Conservation (phyloP, 306 rosid genomes). For the Pyrus pyrifolia region DNA sequence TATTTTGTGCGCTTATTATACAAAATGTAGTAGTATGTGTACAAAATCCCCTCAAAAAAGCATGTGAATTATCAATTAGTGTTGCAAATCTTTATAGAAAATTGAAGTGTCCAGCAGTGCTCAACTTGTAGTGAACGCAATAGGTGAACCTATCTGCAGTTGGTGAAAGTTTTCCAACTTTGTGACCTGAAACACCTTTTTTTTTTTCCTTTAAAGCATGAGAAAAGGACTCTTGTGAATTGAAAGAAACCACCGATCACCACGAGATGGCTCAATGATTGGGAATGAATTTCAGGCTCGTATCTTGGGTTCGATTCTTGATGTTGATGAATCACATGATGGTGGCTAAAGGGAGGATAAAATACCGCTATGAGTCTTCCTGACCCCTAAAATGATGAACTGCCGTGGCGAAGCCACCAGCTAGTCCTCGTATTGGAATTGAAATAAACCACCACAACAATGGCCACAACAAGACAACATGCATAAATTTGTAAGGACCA, state of each 20-base stretch:
- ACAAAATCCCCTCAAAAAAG: too few species aligned
- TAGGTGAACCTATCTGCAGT: neutral
- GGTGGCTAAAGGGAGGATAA: too few species aligned
- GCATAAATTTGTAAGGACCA: neutral
- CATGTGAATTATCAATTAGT: neutral
- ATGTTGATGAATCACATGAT: too few species aligned
- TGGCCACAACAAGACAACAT: neutral
- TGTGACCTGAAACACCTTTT: neutral
- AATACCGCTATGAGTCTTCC: too few species aligned
- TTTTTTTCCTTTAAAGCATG: neutral
- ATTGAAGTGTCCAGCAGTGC: neutral
- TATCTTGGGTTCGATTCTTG: too few species aligned
- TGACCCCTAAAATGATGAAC: accelerated
- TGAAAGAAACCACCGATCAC: neutral
- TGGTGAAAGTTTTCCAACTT: neutral
- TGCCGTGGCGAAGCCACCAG: too few species aligned
- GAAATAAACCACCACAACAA: neutral
- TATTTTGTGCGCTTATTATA: neutral
- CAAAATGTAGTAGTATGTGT: neutral
- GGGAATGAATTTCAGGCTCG: too few species aligned
- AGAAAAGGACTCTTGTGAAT: neutral
- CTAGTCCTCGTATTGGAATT: too few species aligned
- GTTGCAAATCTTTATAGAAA: neutral
- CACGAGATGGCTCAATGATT: too few species aligned
- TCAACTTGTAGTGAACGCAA: neutral